Evolutionary conservation across 495 filamentous ascomycete genomes (phyloP), one percentile per base, ranked within the genome.

Genomic region (Copromyces sp.): DNA sequence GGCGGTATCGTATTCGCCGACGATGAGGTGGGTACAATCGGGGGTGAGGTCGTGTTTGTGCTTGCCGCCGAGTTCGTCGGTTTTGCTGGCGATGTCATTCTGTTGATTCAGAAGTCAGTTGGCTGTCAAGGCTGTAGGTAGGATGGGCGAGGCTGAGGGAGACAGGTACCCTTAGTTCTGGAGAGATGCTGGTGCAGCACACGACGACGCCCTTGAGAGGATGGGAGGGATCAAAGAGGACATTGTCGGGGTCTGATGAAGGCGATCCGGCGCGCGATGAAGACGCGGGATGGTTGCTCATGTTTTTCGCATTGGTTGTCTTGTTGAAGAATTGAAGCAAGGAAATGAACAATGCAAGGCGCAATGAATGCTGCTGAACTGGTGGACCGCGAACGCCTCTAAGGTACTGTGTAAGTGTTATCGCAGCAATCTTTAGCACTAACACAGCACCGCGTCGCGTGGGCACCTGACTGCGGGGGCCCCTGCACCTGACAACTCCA

Each of bases 11-110:
- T 91, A 90, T 72, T 92, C 90, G 77, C 94, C 95, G 74, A 97
- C 92, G 75, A 99, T 88, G 39, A 99, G 87, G 83, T 99, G 95
- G 3, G 95, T 99, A 73, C 97, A 94, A 79, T 98, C 93, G 65
- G 92, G 92, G 40, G 95, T 98, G n/a, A 99, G 90, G 80, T 98
- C 93, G 77, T 92, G 89, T 72, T 91, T 90, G 84, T 95, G 91
- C 72, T 86, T 82, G 39, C 94, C 95, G 73, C 95, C 95, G 87
- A 99, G 95, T 75, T 96, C 88, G 76, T 84, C 80, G 12, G 91
- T 92, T 73, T 91, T 88, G 39, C 83, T 79, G 17, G 88, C 88
- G 45, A 98, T 84, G 71, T 90, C 86, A 59, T 88, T 87, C 95
- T 97, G 72, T n/a, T 68, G 1, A 39, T 65, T 35, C 69, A 9